These are phyloP conservation scores for Petunia hybrid DNA, from an alignment of 305 asterid genomes.

Conservation along the genomic window DNA sequence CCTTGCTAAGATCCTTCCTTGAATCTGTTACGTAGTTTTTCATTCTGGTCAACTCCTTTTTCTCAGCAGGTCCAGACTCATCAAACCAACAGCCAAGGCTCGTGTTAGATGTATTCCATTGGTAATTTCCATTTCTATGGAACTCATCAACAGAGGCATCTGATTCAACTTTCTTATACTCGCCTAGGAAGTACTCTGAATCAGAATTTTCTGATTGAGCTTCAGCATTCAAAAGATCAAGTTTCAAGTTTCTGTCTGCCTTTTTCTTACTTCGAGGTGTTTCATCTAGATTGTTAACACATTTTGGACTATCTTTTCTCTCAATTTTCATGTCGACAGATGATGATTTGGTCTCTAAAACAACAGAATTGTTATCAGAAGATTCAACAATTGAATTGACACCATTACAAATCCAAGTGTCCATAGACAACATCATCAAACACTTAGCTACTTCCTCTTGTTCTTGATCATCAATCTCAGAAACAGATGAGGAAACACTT, in stretches of 20 bases:
- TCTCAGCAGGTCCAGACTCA: neutral
- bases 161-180: conserved; percentile 49
- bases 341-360: conserved; percentile 57
- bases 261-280: conserved; percentile 30
- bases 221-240: conserved; percentile 24
- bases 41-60: neutral
- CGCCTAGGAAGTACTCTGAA: conserved; percentile 69
- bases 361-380: conserved; percentile 64
- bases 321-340: conserved; percentile 54
- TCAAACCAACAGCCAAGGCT: conserved; percentile 24
- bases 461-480: conserved; percentile 65
- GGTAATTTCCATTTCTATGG: conserved; percentile 10
- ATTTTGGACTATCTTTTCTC: conserved; percentile 32
- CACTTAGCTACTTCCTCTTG: conserved; percentile 73
- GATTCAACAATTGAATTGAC: conserved; percentile 57
- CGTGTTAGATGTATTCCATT: conserved; percentile 16
- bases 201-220: conserved; percentile 53
- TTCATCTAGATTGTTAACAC: conserved; percentile 21
- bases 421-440: conserved; percentile 74
- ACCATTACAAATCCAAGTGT: conserved; percentile 45
- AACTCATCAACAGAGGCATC: conserved; percentile 52
- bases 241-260: conserved; percentile 42
- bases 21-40: conserved; percentile 10
- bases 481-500: conserved; percentile 57
- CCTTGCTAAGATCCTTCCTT: conserved; percentile 28